Base-by-base conservation (phyloP, 2,329 filamentous ascomycete genomes). In the Ascochyta koolunga region DNA sequence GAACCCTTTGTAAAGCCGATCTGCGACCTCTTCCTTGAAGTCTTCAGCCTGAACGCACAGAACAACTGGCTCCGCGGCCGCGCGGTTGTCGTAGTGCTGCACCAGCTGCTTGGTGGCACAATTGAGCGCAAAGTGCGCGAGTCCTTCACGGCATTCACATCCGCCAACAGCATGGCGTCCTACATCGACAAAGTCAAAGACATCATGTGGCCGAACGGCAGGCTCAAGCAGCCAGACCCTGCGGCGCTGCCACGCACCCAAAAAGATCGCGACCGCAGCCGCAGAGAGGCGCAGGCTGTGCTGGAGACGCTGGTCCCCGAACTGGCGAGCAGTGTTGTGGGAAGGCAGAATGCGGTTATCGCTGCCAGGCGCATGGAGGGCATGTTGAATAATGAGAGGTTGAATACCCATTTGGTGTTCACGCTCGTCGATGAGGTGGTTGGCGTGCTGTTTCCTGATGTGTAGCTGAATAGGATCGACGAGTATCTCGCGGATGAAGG, bases 1-100 rank as follows among this genome's bases (percentile, higher is more conserved):
- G 92, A 96, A 70, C 95, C 95, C 1, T 98, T 99, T 68, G 95
- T 99, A 67, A 99, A 97, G 72, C 96, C 95, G 4, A 97, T 99
- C 58, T 97, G 93, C 75, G 95, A 99, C 74, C 88, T 99, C 56
- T 99, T 99, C 76, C 84, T 99, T 15, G 95, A 99, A 72, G 86
- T 92, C 0, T 99, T 99, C 69, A 93, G 96, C 69, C 83, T 99
- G 33, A 96, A 97, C 73, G 88, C 89, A 56, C 93, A 93, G 35
- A 97, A 96, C 76, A 98, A 96, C 74, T 99, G 95, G 96, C 85
- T 99, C 4, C 89, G 96, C 35, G 96, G 95, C 0, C 87, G 95
- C 19, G 95, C 95, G 0, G 95, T 98, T 1, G 93, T 99, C 4
- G 92, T 99, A 9, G 93, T 99, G 2, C 82, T 99, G 18, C 95